Percentiles rank a stretch among this genome's conserved stretches.
Evolutionary conservation across 2,329 filamentous ascomycete genomes (phyloP).

Genomic region (Bretziella fagacearum): DNA sequence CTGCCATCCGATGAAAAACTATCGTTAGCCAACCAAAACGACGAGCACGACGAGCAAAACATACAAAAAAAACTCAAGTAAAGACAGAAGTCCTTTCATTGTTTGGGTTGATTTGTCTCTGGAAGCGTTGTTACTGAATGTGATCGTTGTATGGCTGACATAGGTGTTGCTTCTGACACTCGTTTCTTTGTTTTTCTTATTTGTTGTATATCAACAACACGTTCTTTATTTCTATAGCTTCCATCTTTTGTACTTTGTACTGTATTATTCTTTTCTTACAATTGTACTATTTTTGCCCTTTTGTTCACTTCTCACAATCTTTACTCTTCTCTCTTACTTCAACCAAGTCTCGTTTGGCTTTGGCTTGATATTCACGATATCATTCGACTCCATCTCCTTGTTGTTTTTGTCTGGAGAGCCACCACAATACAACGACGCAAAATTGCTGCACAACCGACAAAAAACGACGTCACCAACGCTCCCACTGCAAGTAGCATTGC

Average conservation of each 20-base stretch:
- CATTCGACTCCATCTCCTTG: background rate
- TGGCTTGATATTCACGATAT: background rate
- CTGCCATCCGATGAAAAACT: too few relatives aligned
- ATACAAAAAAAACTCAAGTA: too few relatives aligned
- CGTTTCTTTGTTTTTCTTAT: background rate
- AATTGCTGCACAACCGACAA: too few relatives aligned
- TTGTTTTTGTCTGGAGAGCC: too few relatives aligned
- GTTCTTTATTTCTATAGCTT: background rate
- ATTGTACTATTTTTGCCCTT: background rate
- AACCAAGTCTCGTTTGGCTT: background rate
- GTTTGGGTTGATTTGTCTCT: too few relatives aligned
- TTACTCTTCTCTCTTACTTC: background rate
- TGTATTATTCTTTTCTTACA: conserved; percentile 5
- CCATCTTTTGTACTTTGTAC: background rate
- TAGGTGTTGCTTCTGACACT: background rate
- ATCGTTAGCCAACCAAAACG: too few relatives aligned
- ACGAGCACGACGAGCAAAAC: too few relatives aligned
- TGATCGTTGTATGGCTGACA: too few relatives aligned
- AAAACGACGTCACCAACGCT: background rate
- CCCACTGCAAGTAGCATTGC: background rate
- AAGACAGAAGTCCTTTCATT: too few relatives aligned
- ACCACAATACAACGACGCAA: background rate
- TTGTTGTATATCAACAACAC: conserved; percentile 1
- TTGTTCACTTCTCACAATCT: background rate
- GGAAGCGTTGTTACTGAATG: too few relatives aligned